Percentiles rank a stretch among this genome's conserved stretches.
These are phyloP conservation scores for Austroboletus festivus DNA, from an alignment of 768 basidiomycete species.

Conservation along the genomic window DNA sequence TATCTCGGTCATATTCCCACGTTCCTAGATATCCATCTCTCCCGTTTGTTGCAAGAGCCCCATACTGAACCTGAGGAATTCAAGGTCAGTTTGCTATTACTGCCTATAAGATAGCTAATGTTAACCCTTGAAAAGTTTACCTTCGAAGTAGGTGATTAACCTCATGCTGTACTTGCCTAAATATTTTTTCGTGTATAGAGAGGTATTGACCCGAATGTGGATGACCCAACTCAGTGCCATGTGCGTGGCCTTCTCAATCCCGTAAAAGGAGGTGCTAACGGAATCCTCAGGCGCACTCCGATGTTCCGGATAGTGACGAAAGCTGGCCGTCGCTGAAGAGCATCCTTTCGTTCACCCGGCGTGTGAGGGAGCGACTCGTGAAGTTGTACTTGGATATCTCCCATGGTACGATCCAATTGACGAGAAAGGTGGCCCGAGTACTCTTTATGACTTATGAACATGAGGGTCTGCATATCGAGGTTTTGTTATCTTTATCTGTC, in stretches of 20 bases:
- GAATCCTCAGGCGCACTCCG: conserved; percentile 69
- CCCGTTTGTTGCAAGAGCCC: conserved; percentile 66
- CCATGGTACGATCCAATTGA: conserved; percentile 46
- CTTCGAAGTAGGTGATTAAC: conserved; percentile 57
- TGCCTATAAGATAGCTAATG: conserved; percentile 4
- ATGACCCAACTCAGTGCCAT: conserved; percentile 84
- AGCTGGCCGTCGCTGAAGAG: conserved; percentile 80
- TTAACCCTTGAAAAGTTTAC: conserved; percentile 46
- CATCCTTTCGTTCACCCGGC: conserved; percentile 75
- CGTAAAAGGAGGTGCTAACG: conserved; percentile 2
- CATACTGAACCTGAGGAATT: conserved; percentile 83
- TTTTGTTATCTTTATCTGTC: conserved; percentile 17
- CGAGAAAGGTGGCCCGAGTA: conserved; percentile 69
- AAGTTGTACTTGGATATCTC: conserved; percentile 72
- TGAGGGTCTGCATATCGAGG: conserved; percentile 84
- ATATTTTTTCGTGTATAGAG: conserved; percentile 46
- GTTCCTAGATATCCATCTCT: conserved; percentile 89
- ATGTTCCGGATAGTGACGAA: conserved; percentile 73
- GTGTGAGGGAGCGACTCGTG: conserved; percentile 70
- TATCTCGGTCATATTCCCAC: conserved; percentile 93
- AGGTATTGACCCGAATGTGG: conserved; percentile 94
- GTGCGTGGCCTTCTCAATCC: conserved; percentile 41
- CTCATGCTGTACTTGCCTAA: not conserved
- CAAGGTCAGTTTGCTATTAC: conserved; percentile 45
- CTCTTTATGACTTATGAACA: conserved; percentile 92